Evolutionary conservation across 805 yeast species (phyloP).

Genomic region (Peterozyma toletana): DNA sequence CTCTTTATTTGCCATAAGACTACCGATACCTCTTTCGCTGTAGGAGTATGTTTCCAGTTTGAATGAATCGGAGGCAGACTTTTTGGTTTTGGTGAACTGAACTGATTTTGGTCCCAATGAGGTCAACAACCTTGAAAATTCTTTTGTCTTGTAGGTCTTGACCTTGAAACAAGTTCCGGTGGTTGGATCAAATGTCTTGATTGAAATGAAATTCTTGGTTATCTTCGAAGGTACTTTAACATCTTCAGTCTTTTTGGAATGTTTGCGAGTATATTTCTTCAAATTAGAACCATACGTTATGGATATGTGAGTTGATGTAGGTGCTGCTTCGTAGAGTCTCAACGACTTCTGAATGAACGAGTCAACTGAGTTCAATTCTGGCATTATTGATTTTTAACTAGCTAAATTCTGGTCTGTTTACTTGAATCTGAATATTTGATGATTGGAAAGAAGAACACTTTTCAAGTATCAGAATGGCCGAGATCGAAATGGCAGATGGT

Average conservation of each 20-base stretch:
- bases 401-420: no score
- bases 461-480: no score
- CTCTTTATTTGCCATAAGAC: constrained; percentile 5
- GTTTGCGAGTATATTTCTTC: constrained; percentile 19
- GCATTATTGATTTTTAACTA: no score
- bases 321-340: constrained; percentile 19
- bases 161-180: constrained; percentile 55
- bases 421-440: no score
- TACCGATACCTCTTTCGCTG: constrained; percentile 6
- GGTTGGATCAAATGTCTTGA: constrained; percentile 61
- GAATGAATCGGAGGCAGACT: not conserved
- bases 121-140: constrained; percentile 63
- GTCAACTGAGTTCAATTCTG: constrained; percentile 14
- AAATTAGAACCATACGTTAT: constrained; percentile 18
- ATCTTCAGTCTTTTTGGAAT: constrained; percentile 11
- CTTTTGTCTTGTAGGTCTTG: constrained; percentile 58
- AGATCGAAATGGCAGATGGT: no score
- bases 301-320: constrained; percentile 20
- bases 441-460: no score
- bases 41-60: not conserved
- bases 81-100: constrained; percentile 20
- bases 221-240: constrained; percentile 10
- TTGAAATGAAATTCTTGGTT: constrained; percentile 26
- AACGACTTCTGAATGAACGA: constrained; percentile 21
- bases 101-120: constrained; percentile 70